Conservation (phyloP, 2,329 filamentous ascomycete genomes). For the Didymosphaeria variabile region DNA sequence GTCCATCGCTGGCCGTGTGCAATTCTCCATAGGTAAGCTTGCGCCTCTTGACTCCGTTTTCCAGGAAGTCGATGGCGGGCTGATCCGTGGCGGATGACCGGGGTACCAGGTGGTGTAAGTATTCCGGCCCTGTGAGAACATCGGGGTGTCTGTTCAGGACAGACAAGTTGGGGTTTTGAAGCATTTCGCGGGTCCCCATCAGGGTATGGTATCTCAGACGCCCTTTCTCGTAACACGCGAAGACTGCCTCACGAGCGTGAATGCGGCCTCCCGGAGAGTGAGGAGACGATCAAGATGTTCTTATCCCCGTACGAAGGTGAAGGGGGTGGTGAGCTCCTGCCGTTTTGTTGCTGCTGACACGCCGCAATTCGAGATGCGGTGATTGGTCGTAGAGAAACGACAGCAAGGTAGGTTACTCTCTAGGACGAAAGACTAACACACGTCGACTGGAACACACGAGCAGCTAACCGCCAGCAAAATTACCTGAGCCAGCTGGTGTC, state of each 20-base stretch:
- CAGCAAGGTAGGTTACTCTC: background rate
- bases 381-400: background rate
- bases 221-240: background rate
- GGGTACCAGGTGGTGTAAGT: slow-evolving; percentile 72
- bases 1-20: slow-evolving; percentile 63
- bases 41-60: slow-evolving; percentile 56
- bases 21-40: slow-evolving; percentile 70
- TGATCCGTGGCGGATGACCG: slow-evolving; percentile 42
- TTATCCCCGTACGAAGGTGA: background rate
- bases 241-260: background rate
- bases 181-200: slow-evolving; percentile 37
- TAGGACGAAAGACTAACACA: background rate
- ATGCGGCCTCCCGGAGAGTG: background rate
- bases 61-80: slow-evolving; percentile 71
- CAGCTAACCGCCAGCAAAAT: background rate
- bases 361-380: background rate
- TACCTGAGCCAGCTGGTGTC: background rate
- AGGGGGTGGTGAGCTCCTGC: background rate
- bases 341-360: background rate
- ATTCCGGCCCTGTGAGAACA: slow-evolving; percentile 61
- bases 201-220: slow-evolving; percentile 21
- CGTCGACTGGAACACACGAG: background rate
- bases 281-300: background rate
- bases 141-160: slow-evolving; percentile 66
- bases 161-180: slow-evolving; percentile 33